Evolutionary conservation across 2,329 filamentous ascomycete species (phyloP), one percentile per base, ranked within the genome.

Genomic region (Talaromyces sp.): DNA sequence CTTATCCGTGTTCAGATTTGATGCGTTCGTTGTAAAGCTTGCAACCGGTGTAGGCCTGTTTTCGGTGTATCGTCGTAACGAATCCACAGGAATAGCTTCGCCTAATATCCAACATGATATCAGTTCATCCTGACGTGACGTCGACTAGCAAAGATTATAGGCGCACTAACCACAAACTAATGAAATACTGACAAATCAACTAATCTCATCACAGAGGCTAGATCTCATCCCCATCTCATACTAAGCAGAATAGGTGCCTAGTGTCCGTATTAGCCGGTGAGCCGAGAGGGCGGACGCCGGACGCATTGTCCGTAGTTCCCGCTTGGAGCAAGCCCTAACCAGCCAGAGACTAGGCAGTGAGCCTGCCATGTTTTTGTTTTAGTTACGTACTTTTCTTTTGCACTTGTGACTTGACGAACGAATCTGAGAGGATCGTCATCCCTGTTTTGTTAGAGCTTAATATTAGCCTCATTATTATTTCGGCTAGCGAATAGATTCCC

Each of bases 231-330:
- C 10, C 4, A 36, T 33, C 33, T 39, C 21, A 25, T 19, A 9
- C 25, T 19, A 52, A 21, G 7, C 48, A 13, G 36, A 39, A 13
- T 52, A 22, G 15, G 13, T 52, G 48, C 33, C 28, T 52, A 52
- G 48, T 31, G 33, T 36, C 19, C 48, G 48, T 11, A 11, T 37
- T 51, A 25, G 48, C 33, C 48, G 33, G 48, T 17, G 33, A 52
- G 48, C 48, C 48, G 48, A 52, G 48, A 52, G 33, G 48, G 10
- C 48, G 19, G 48, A 39, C 33, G 35, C 35, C 48, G 19, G 48
- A 39, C 33, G 35, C 35, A 52, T 39, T 52, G 48, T 37, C 48
- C 35, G 48, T 52, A 2, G 48, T 28, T 39, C 48, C 48, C 48
- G 48, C 48, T 28, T 36, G 48, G 31, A 6, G 19, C 33, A 52